A percentile compares a stretch with the other conserved stretches of the same genome.
These are phyloP conservation scores for Phoma sp. DNA, from an alignment of 2,329 filamentous ascomycete genomes.

Conservation along the genomic window DNA sequence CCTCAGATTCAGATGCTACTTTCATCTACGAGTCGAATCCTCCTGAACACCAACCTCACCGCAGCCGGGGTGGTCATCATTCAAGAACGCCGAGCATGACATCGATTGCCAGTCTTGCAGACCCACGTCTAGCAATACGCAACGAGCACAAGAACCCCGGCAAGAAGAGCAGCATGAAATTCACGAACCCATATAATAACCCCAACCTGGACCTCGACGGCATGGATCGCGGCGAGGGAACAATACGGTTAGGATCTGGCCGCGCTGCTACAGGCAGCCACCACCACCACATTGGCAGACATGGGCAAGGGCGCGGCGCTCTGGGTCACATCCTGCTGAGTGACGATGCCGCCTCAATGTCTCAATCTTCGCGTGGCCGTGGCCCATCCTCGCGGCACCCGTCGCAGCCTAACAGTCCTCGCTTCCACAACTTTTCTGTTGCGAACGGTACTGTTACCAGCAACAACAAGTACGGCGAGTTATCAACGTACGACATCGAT, in stretches of 20 bases:
- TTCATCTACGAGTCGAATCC: constrained; percentile 99
- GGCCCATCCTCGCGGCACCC: constrained; percentile 67
- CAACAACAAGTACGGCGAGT: constrained; percentile 66
- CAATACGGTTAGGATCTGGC: constrained; percentile 51
- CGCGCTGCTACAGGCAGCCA: constrained; percentile 68
- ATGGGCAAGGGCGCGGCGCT: constrained; percentile 75
- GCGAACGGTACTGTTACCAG: constrained; percentile 43
- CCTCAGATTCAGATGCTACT: constrained; percentile 96
- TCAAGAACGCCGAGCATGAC: constrained; percentile 94
- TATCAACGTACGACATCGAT: constrained; percentile 80
- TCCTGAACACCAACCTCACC: constrained; percentile 65
- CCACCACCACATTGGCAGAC: constrained; percentile 82
- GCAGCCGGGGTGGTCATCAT: constrained; percentile 80
- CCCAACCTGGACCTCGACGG: constrained; percentile 60
- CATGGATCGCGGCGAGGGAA: constrained; percentile 49
- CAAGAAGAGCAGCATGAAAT: constrained; percentile 95
- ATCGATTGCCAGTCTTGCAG: constrained; percentile 74
- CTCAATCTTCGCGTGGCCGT: constrained; percentile 71
- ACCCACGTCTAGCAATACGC: constrained; percentile 62
- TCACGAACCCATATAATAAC: constrained; percentile 76
- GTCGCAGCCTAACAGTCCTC: constrained; percentile 72
- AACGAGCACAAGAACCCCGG: constrained; percentile 69
- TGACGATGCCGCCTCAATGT: constrained; percentile 65
- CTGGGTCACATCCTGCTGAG: constrained; percentile 71
- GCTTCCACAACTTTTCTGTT: constrained; percentile 57